phyloP scores from a whole-genome alignment of 768 basidiomycete genomes.

The Coprinopsis strossmayeri region DNA sequence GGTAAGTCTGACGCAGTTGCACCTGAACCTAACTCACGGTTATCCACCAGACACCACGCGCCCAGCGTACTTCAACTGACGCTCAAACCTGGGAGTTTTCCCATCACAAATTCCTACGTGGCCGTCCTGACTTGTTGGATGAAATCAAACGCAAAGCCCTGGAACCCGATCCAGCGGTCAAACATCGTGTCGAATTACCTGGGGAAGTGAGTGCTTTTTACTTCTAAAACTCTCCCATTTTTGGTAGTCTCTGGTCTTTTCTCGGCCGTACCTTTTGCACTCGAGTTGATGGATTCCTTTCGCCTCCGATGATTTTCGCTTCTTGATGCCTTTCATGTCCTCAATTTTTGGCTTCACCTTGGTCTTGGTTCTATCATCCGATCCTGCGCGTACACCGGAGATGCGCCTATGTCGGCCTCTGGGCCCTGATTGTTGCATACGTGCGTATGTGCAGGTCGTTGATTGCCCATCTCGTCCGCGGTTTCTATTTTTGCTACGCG shows the following conservation, averaged over 20 bases:
- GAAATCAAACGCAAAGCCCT: conserved; percentile 84
- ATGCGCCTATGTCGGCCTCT: too few species aligned
- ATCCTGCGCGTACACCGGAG: too few species aligned
- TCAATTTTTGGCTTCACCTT: too few species aligned
- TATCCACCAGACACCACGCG: conserved; percentile 60
- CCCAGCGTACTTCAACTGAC: conserved; percentile 73
- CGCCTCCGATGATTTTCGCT: too few species aligned
- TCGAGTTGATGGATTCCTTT: too few species aligned
- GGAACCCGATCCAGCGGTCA: conserved; percentile 67
- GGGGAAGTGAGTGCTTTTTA: conserved; percentile 51
- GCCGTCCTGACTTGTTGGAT: conserved; percentile 72
- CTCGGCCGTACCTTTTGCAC: background rate
- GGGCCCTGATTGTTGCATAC: too few species aligned
- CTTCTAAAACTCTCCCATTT: background rate
- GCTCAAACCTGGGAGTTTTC: conserved; percentile 88
- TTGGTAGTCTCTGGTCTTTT: background rate
- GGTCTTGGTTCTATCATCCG: too few species aligned
- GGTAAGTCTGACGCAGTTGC: conserved; percentile 31
- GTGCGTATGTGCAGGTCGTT: too few species aligned
- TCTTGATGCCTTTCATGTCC: too few species aligned
- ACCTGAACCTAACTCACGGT: background rate
- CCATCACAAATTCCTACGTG: conserved; percentile 80
- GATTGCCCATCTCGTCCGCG: too few species aligned
- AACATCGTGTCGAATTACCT: conserved; percentile 73
- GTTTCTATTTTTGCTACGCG: too few species aligned